Evolutionary conservation across 306 rosid species (phyloP).

Genomic region (Vachellia collinsii): DNA sequence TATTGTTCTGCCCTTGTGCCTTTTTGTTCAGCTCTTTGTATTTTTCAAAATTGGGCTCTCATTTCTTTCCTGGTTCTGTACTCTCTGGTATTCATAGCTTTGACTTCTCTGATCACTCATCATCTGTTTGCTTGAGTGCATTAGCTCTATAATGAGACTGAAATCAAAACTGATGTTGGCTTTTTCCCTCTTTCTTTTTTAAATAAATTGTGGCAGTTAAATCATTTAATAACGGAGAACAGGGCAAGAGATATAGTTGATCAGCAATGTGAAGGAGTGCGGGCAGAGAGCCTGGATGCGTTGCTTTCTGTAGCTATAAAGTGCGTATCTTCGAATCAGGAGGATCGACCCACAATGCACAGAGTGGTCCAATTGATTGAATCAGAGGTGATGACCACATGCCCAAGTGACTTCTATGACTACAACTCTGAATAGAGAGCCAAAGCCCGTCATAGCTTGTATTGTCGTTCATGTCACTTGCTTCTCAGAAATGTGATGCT

Average conservation of each 20-base stretch:
- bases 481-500: slow-evolving; percentile 8
- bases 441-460: not conserved
- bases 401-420: slow-evolving; percentile 92
- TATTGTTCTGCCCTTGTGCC: not conserved
- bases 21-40: not conserved
- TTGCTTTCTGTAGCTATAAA: slow-evolving; percentile 79
- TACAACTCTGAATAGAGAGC: slow-evolving; percentile 71
- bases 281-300: slow-evolving; percentile 85
- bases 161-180: not conserved
- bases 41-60: not conserved
- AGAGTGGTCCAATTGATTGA: slow-evolving; percentile 91
- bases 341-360: slow-evolving; percentile 98
- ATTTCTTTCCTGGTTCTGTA: not conserved
- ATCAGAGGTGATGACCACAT: slow-evolving; percentile 92
- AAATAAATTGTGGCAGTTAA: slow-evolving; percentile 61
- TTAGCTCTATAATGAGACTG: slow-evolving; percentile 18
- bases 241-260: slow-evolving; percentile 84
- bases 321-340: slow-evolving; percentile 85
- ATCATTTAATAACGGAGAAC: slow-evolving; percentile 79
- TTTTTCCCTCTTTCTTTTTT: not conserved
- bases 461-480: not conserved
- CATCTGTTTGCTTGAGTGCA: slow-evolving; percentile 10
- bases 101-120: not conserved
- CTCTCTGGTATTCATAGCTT: not conserved
- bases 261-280: slow-evolving; percentile 77